These are phyloP conservation scores for Dactylonectria estremocensis DNA, from an alignment of 2,329 filamentous ascomycete species.

Conservation along the genomic window DNA sequence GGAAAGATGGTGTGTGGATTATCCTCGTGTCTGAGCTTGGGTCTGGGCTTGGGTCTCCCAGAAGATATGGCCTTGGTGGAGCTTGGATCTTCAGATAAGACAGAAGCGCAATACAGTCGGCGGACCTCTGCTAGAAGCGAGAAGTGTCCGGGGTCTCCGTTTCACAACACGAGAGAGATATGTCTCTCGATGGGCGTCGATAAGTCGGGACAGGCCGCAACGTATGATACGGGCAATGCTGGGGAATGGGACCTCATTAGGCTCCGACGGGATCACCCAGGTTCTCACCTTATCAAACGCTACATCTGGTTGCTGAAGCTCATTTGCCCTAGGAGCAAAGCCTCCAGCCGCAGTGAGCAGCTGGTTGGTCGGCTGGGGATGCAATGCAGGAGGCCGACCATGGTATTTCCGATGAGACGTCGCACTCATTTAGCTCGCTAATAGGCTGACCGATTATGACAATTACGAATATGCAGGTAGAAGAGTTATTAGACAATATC, in stretches of 20 bases:
- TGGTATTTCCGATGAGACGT: not conserved
- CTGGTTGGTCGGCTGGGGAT: conserved; percentile 16
- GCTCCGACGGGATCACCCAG: not conserved
- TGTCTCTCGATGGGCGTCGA: no score
- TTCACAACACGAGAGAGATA: not conserved
- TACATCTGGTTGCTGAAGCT: not conserved
- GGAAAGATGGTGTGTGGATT: conserved; percentile 19
- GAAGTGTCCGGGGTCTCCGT: not conserved
- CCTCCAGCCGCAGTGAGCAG: not conserved
- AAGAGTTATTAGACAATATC: no score
- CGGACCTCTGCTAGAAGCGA: conserved; percentile 9
- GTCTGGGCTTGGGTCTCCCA: not conserved
- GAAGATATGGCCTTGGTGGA: conserved; percentile 4
- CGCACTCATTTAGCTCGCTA: no score
- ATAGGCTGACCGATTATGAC: no score
- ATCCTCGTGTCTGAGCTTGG: not conserved
- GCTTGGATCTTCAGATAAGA: conserved; percentile 24
- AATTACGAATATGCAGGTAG: no score
- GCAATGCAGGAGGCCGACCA: conserved; percentile 40
- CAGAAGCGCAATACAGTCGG: conserved; percentile 39
- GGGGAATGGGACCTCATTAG: not conserved
- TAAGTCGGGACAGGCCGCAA: no score
- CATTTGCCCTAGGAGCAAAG: conserved; percentile 4
- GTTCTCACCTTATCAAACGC: not conserved
- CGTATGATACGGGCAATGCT: not conserved